Evolutionary conservation across 2,329 filamentous ascomycete species (phyloP), one percentile per base, ranked within the genome.

Genomic region (Nemania sp.): DNA sequence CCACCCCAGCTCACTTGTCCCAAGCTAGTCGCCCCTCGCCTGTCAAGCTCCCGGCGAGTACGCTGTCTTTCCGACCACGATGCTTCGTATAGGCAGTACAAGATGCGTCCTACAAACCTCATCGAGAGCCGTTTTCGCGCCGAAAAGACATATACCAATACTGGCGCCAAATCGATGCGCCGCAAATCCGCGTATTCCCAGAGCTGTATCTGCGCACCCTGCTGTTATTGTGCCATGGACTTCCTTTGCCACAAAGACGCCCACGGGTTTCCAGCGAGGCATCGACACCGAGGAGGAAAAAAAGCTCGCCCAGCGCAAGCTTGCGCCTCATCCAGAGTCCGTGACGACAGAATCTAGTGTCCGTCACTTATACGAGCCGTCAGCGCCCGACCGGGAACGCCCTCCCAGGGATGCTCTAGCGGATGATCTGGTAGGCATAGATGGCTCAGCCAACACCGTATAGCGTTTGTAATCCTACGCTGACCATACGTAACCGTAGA

Each of bases 261-360:
- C 66, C 12, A 66, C 53, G 37, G 64, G 64, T 1, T 47, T 69
- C 12, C 71, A 69, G 49, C 51, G 60, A 17, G 68, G 73, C 40
- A 83, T 84, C 55, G 81, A 90, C 66, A 76, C 73, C 43, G 79
- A 88, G 65, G 76, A 77, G 32, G 88, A 90, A 72, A 79, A 80
- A 48, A 77, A 81, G 65, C 68, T 85, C 9, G 80, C 75, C 12
- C 68, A 86, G 49, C 72, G 84, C 71, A 83, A 83, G 69, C 76
- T 92, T n/a, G 71, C 84, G 59, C 70, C 84, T 2, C 75, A 84
- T 29, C 89, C 89, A 0, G 83, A 84, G 40, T 73, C 77, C 6
- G 89, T 92, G 0, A 84, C 87, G 0, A 75, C 76, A 20, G 80
- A 79, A 43, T 92, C 89, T 1, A 79, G 77, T 11, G 76, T 80